Evolutionary conservation across 805 yeast species (phyloP), one percentile per base, ranked within the genome.

Genomic region (Wickerhamiella kurtzmanii): DNA sequence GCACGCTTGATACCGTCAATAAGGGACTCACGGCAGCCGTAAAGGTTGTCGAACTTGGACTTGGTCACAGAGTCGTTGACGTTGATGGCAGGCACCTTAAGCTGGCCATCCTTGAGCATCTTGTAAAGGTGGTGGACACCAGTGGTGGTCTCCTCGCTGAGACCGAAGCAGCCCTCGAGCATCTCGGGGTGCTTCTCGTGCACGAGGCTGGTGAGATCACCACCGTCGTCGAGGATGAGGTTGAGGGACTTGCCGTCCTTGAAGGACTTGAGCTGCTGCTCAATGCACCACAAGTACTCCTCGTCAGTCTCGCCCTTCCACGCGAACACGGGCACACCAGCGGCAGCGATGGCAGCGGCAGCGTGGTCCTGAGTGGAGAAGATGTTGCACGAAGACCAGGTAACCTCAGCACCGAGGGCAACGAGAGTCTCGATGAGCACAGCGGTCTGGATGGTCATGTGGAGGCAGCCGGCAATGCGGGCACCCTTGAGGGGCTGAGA

Each of bases 281-380:
- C 96, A 62, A 89, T 85, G 79, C 98, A 89, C 98, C 98, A 89
- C 66, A 78, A 67, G 80, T 89, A 92, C 76, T 89, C 98, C 77
- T 89, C 97, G 73, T 89, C 98, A 70, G 97, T 86, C 80, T 89
- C 97, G 69, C 98, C 97, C 79, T 89, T 89, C 98, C 98, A 89
- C 64, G 98, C 98, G 61, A 86, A 89, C 58, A 89, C 98, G 66
- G 98, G 97, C 51, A 89, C 94, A 74, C 98, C 98, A 59, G 96
- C 71, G 60, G 97, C 98, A 61, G 98, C 98, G 69, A 89, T 92
- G 62, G 97, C 97, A 64, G 98, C 96, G 63, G 98, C 97, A 60
- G 97, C 97, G 70, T 89, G 97, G 74, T 89, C 98, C 76, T 89
- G 98, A 58, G 98, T 89, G 61, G 97, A 88, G 82, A 85, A 89